These are phyloP conservation scores for Fulvia fulva DNA, from an alignment of 2,329 filamentous ascomycete species.

Conservation along the genomic window DNA sequence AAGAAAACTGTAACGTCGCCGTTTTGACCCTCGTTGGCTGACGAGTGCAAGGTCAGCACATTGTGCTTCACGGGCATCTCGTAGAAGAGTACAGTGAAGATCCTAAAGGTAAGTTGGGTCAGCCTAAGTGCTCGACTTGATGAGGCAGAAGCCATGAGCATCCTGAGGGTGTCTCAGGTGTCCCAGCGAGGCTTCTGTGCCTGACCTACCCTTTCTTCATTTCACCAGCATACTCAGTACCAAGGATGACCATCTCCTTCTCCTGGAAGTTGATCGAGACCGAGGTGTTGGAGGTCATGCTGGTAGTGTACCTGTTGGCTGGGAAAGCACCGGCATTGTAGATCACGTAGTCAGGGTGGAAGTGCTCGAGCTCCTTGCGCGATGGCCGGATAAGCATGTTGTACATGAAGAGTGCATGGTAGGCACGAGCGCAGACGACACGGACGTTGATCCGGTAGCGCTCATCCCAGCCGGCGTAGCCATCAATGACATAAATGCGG, in stretches of 20 bases:
- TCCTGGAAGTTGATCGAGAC: constrained; percentile 98
- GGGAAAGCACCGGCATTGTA: constrained; percentile 99
- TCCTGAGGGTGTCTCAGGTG: too few relatives aligned
- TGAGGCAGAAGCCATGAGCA: too few relatives aligned
- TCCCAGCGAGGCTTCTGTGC: too few relatives aligned
- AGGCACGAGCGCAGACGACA: constrained; percentile 96
- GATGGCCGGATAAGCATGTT: constrained; percentile 99
- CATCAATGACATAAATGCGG: constrained; percentile 97
- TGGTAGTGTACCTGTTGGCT: constrained; percentile 94
- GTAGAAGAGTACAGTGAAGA: constrained; percentile 99
- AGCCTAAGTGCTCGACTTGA: too few relatives aligned
- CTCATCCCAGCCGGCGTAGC: constrained; percentile 96
- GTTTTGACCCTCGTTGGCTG: constrained; percentile 90
- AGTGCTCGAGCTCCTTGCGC: constrained; percentile 87
- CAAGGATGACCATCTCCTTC: constrained; percentile 99
- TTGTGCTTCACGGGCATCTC: constrained; percentile 99
- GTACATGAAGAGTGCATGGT: constrained; percentile 99
- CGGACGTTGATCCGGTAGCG: constrained; percentile 97
- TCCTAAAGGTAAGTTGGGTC: too few relatives aligned
- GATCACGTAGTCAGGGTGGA: constrained; percentile 99
- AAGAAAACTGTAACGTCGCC: constrained; percentile 99
- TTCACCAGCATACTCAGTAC: constrained; percentile 80
- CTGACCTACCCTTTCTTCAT: constrained; percentile 35
- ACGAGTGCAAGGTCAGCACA: constrained; percentile 95
- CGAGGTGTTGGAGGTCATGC: constrained; percentile 97